These are phyloP conservation scores for Saccharomycopsis hybrid DNA, from an alignment of 1,139 yeast genomes.

Conservation along the genomic window DNA sequence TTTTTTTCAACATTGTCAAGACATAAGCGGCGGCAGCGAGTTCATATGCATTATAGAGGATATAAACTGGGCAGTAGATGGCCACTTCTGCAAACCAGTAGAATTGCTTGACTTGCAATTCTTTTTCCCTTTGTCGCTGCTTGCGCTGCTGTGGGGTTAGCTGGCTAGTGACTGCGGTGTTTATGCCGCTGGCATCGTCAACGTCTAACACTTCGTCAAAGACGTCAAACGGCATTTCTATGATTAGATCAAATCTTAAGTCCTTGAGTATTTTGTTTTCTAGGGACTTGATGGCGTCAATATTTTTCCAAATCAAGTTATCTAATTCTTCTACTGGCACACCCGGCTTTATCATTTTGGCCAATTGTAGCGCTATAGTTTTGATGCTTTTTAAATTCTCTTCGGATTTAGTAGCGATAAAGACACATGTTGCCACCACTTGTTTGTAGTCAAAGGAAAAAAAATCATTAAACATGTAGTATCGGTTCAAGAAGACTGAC, in stretches of 20 bases:
- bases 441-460: conserved; percentile 24
- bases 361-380: conserved; percentile 11
- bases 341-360: conserved; percentile 10
- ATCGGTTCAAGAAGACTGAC: conserved; percentile 29
- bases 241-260: conserved; percentile 17
- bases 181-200: too few species aligned
- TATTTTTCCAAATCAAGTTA: conserved; percentile 8
- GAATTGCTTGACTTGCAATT: conserved; percentile 8
- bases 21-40: conserved; percentile 30
- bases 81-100: conserved; percentile 13
- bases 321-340: conserved; percentile 13
- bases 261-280: conserved; percentile 18
- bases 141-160: not conserved
- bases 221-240: conserved; percentile 16
- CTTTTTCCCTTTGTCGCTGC: not conserved
- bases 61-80: conserved; percentile 10
- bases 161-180: not conserved
- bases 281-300: conserved; percentile 15
- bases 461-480: conserved; percentile 28
- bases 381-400: conserved; percentile 19
- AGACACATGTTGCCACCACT: conserved; percentile 18
- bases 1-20: conserved; percentile 26
- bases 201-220: conserved; percentile 9
- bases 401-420: conserved; percentile 21
- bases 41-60: conserved; percentile 24